Evolutionary conservation across 2,329 filamentous ascomycete species (phyloP), one percentile per base, ranked within the genome.

Genomic region (Monascus ruber): DNA sequence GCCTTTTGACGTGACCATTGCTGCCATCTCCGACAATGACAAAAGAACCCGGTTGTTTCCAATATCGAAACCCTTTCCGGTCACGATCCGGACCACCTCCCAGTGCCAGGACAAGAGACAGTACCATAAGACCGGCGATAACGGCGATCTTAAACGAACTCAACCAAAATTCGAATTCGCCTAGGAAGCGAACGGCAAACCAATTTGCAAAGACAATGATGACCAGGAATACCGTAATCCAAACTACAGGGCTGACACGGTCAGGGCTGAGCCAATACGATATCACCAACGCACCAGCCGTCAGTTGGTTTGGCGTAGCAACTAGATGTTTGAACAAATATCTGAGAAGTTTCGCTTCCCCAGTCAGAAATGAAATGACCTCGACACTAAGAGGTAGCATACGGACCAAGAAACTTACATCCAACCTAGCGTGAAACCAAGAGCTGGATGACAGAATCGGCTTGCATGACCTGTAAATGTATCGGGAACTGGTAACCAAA

Each of bases 251-350:
- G 53, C 89, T 88, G 40, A 89, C 70, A 34, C 63, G 67, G 0
- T 82, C 73, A 26, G 74, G 64, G 1, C 69, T 58, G 7, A 85
- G 65, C 85, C 86, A 93, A 52, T 79, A 87, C 49, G 82, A 77
- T 42, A 93, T 82, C 41, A 89, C 82, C 31, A 93, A 63, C 4
- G 83, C 76, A n/a, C 74, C 77, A 26, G 85, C 85, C 1, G 85
- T 91, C 31, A 93, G 68, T 58, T 93, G 85, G 54, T 91, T 91
- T 1, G 86, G 85, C 1, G 83, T 87, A 36, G 84, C 74, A 52
- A 93, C 88, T 57, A 91, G 84, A 59, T 91, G 91, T 57, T 76
- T 88, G 64, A 79, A 74, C 74, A 77, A 84, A 49, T 63, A 66
- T 27, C 61, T 65, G 43, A 35, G 54, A 57, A 26, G 48, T 33